phyloP scores from a whole-genome alignment of 2,329 filamentous ascomycete genomes.

The Pseudopithomyces chartarum region DNA sequence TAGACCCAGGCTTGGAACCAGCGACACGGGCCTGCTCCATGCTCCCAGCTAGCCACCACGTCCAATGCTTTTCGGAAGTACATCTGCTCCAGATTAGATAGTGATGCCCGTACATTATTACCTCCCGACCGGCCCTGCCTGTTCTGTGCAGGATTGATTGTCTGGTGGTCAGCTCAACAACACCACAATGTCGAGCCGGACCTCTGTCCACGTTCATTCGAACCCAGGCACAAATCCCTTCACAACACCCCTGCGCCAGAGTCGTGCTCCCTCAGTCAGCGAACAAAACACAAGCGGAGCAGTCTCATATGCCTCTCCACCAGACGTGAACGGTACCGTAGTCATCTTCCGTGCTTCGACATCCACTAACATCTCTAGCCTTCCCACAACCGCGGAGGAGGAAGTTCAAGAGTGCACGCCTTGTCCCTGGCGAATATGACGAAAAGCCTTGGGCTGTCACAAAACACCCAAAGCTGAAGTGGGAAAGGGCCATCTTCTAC shows the following conservation, averaged over 20 bases:
- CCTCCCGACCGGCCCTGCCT: constrained; percentile 8
- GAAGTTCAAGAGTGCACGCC: constrained; percentile 28
- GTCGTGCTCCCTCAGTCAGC: constrained; percentile 24
- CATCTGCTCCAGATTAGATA: neutral
- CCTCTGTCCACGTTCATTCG: constrained; percentile 21
- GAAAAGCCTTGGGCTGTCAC: constrained; percentile 26
- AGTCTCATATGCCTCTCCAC: constrained; percentile 18
- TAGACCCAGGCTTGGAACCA: neutral
- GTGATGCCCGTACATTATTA: no score
- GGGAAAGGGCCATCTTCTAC: constrained; percentile 26
- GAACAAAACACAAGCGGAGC: constrained; percentile 16
- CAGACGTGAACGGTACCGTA: constrained; percentile 9
- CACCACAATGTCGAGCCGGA: constrained; percentile 24
- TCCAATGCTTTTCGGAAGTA: neutral
- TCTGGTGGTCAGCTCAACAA: neutral
- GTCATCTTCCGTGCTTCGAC: neutral
- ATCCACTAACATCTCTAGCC: constrained; percentile 3
- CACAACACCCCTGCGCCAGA: constrained; percentile 25
- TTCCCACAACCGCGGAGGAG: constrained; percentile 15
- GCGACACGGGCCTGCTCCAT: constrained; percentile 3
- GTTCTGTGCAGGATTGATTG: neutral
- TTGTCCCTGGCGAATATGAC: constrained; percentile 24
- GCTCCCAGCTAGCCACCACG: constrained; percentile 8
- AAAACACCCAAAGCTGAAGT: constrained; percentile 27
- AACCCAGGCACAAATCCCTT: constrained; percentile 26